Base-by-base conservation (phyloP, 768 basidiomycete species). In the Paxillus involutus region DNA sequence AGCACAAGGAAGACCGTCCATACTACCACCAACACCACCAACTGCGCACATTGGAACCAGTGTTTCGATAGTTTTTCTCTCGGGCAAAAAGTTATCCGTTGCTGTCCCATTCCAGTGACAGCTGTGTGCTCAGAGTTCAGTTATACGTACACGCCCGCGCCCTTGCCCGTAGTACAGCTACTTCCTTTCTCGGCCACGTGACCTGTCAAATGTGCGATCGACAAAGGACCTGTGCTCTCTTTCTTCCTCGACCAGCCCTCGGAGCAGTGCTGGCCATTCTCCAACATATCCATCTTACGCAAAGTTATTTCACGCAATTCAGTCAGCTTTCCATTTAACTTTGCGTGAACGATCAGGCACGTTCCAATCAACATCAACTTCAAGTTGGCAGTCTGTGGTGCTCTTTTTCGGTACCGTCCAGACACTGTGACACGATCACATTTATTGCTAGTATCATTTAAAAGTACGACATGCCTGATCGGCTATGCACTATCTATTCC, bases 341-440 rank as follows among this genome's bases (percentile, higher is more conserved):
- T 32, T 12, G 7, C 45, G 51, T 49, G 47, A 48, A 11, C 17
- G 47, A 66, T 58, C 65, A 71, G 68, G 70, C 58, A 71, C 70
- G 17, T n/a, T n/a, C 55, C 59, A 53, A 47, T 49, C 58, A 53
- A 29, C 46, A 2, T 6, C 26, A 26, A 26, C 2, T 26, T 26
- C 24, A 24, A 24, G 24, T 24, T 24, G 24, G 50, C 52, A n/a
- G n/a, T n/a, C n/a, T n/a, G n/a, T n/a, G n/a, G n/a, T n/a, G 47
- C 64, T 64, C 68, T 48, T 66, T 71, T 68, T 70, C 69, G 69
- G 69, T 66, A 56, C 69, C 69, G 69, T 62, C 55, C 48, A 64
- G 61, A 59, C 62, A 58, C 59, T 32, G 32, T 32, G 7, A 39
- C 55, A 58, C 63, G 63, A 68, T 68, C 62, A 65, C 59, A 44